Conservation (phyloP, 306 rosid genomes). For the Cicer arietinum region DNA sequence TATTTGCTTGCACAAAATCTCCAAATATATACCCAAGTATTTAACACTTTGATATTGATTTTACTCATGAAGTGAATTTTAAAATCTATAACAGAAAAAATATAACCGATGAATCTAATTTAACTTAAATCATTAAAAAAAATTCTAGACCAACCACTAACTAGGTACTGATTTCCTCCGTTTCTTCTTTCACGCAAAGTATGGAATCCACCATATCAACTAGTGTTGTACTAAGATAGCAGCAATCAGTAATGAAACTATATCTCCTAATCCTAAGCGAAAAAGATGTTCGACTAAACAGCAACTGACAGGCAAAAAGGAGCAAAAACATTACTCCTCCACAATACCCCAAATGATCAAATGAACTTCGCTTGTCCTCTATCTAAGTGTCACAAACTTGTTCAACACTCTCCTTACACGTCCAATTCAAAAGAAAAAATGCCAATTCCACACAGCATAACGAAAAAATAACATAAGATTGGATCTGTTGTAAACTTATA, state of each 20-base stretch:
- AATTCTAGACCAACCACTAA: neutral
- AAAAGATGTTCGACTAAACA: neutral
- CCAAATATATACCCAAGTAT: neutral
- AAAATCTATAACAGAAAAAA: neutral
- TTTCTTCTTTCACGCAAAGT: neutral
- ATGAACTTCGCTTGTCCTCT: neutral
- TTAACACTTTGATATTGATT: conserved; percentile 8
- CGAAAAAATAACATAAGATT: neutral
- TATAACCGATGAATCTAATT: neutral
- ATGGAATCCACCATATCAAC: conserved; percentile 9
- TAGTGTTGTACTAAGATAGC: neutral
- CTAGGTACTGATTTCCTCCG: neutral
- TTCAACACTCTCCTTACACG: neutral
- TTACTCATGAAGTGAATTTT: conserved; percentile 9
- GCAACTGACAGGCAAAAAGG: neutral
- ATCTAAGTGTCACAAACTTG: neutral
- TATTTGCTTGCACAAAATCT: conserved; percentile 13
- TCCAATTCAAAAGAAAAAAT: conserved; percentile 2
- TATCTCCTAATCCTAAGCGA: neutral
- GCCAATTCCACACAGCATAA: neutral
- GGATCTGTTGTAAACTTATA: neutral
- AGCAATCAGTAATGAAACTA: neutral
- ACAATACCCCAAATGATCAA: neutral
- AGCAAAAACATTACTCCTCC: neutral
- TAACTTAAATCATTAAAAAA: neutral